phyloP scores from a whole-genome alignment of 345 rosid genomes.

The Citrus maxima region DNA sequence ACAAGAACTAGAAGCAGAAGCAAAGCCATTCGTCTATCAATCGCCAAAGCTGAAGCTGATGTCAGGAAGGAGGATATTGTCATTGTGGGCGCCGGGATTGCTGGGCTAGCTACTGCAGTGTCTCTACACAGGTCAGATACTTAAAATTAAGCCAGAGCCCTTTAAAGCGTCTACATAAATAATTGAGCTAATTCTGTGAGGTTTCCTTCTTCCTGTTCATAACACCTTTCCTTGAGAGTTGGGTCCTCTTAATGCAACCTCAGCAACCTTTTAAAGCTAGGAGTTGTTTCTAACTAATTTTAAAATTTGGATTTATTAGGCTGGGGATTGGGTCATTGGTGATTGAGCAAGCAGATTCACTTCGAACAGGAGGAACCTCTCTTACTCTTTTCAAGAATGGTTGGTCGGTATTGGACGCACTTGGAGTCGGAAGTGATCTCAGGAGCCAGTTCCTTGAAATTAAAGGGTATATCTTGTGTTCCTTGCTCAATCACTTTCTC shows the following conservation, averaged over 20 bases:
- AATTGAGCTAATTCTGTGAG: not conserved
- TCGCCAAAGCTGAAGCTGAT: constrained; percentile 29
- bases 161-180: not conserved
- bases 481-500: not conserved
- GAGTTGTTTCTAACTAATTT: not conserved
- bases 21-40: constrained; percentile 18
- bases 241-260: not conserved
- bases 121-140: constrained; percentile 62
- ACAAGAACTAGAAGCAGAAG: constrained; percentile 16
- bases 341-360: constrained; percentile 87
- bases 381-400: constrained; percentile 94
- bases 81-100: constrained; percentile 83
- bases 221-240: too few relatives aligned
- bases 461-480: constrained; percentile 55
- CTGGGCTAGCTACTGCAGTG: constrained; percentile 86
- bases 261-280: not conserved
- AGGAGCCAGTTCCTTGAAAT: constrained; percentile 76
- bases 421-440: constrained; percentile 74
- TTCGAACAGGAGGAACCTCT: constrained; percentile 83
- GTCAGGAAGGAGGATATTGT: constrained; percentile 54
- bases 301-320: constrained; percentile 26
- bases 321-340: constrained; percentile 74
- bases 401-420: constrained; percentile 85
- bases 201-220: not conserved
- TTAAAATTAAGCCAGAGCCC: not conserved